phyloP scores from a whole-genome alignment of 768 basidiomycete species.

The Tulasnella sp. region DNA sequence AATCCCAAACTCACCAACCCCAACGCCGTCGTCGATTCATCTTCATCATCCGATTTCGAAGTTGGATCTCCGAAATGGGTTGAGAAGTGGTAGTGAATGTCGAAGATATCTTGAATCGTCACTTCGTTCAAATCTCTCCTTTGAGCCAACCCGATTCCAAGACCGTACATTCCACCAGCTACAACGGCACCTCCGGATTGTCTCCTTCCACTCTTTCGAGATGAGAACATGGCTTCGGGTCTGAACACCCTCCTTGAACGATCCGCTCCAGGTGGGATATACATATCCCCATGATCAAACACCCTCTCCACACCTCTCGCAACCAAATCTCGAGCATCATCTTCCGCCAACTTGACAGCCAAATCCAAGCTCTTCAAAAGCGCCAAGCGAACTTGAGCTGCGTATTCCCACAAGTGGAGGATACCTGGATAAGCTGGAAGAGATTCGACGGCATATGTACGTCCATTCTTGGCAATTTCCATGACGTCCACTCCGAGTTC shows the following conservation, averaged over 20 bases:
- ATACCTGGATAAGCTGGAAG: constrained; percentile 78
- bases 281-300: constrained; percentile 52
- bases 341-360: constrained; percentile 66
- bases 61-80: constrained; percentile 42
- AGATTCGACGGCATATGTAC: background rate
- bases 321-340: constrained; percentile 64
- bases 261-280: constrained; percentile 64
- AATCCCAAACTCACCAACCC: constrained; percentile 63
- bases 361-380: constrained; percentile 73
- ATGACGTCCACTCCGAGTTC: constrained; percentile 45
- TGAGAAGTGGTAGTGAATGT: constrained; percentile 67
- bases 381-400: constrained; percentile 57
- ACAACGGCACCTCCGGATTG: constrained; percentile 37
- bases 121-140: constrained; percentile 69
- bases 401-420: constrained; percentile 74
- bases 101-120: constrained; percentile 72
- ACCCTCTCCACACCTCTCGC: constrained; percentile 52
- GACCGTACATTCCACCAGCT: constrained; percentile 63
- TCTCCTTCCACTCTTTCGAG: constrained; percentile 31
- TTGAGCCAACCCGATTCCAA: constrained; percentile 63
- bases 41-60: constrained; percentile 26
- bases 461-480: constrained; percentile 24
- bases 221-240: constrained; percentile 94
- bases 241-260: constrained; percentile 74
- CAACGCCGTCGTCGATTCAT: constrained; percentile 46